Evolutionary conservation across 345 rosid species (phyloP).

Genomic region (Arabidopsis thaliana): TAIR10.1 NC_003070.9:7210001-7210500

Average conservation of each 20-base stretch:
- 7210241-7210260: slow-evolving; percentile 70
- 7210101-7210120: slow-evolving; percentile 90
- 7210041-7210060: slow-evolving; percentile 86
- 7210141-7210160: slow-evolving; percentile 97
- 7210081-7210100: slow-evolving; percentile 97
- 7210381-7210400: slow-evolving; percentile 55
- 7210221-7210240: slow-evolving; percentile 50
- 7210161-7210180: slow-evolving; percentile 87
- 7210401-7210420: slow-evolving; percentile 45
- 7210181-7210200: slow-evolving; percentile 58
- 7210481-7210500: slow-evolving; percentile 61
- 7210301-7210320: slow-evolving; percentile 51
- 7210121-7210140: slow-evolving; percentile 93
- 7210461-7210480: slow-evolving; percentile 50
- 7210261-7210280: slow-evolving; percentile 54
- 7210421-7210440: slow-evolving; percentile 55
- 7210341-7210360: slow-evolving; percentile 53
- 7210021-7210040: slow-evolving; percentile 76
- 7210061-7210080: slow-evolving; percentile 88
- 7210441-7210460: slow-evolving; percentile 47
- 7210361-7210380: slow-evolving; percentile 61
- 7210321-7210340: slow-evolving; percentile 59
- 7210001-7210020: slow-evolving; percentile 87
- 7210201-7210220: slow-evolving; percentile 52
- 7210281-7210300: slow-evolving; percentile 63